Conservation (phyloP, 371 early-diverging fungal species). For the Conidiobolus incongruus region DNA sequence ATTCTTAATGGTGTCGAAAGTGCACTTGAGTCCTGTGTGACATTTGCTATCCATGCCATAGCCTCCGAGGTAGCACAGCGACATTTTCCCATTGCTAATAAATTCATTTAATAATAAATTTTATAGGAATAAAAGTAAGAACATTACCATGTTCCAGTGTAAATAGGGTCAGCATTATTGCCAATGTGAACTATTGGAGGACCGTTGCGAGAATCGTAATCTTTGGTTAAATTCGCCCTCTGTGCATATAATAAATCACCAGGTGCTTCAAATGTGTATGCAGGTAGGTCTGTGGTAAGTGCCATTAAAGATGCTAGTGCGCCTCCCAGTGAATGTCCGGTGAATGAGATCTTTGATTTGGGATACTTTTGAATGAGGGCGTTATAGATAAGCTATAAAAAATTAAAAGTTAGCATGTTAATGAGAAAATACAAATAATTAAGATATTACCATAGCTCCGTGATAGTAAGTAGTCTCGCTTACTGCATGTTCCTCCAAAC, state of each 20-base stretch:
- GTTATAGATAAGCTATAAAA: slow-evolving; percentile 3
- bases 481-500: slow-evolving; percentile 6
- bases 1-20: slow-evolving; percentile 32
- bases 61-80: slow-evolving; percentile 60
- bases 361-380: slow-evolving; percentile 20
- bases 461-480: slow-evolving; percentile 5
- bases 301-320: slow-evolving; percentile 57
- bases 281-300: slow-evolving; percentile 55
- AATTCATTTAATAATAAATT: no score
- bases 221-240: slow-evolving; percentile 34
- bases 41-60: slow-evolving; percentile 58
- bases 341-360: slow-evolving; percentile 44
- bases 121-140: neutral
- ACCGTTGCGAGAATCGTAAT: slow-evolving; percentile 14
- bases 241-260: slow-evolving; percentile 53
- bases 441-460: neutral
- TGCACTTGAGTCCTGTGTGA: slow-evolving; percentile 14
- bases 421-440: no score
- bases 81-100: slow-evolving; percentile 26
- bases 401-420: no score
- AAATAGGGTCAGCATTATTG: slow-evolving; percentile 73
- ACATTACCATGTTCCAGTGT: slow-evolving; percentile 28
- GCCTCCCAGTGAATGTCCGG: slow-evolving; percentile 86
- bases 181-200: slow-evolving; percentile 63
- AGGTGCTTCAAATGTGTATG: slow-evolving; percentile 62